Evolutionary conservation across 2,329 filamentous ascomycete genomes (phyloP).

Genomic region (Colletotrichum sp.): DNA sequence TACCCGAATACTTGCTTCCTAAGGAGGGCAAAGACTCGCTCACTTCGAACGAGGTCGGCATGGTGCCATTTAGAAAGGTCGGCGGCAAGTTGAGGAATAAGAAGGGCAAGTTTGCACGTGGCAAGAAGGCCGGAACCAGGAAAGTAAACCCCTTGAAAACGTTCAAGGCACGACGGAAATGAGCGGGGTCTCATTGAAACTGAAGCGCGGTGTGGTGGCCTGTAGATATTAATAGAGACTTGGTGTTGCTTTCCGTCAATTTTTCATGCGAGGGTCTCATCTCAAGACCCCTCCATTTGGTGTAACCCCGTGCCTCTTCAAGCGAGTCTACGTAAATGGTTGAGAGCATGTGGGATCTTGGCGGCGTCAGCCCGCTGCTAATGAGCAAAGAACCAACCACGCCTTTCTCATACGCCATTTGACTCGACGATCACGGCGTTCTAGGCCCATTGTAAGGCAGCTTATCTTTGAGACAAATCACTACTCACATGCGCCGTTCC

Average conservation of each 20-base stretch:
- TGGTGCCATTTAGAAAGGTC: constrained; percentile 70
- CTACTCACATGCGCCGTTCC: not conserved
- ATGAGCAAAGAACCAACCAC: not conserved
- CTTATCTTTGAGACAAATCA: not conserved
- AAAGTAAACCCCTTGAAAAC: constrained; percentile 88
- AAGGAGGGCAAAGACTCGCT: constrained; percentile 68
- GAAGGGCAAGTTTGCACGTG: constrained; percentile 40
- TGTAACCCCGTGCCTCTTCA: not conserved
- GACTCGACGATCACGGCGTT: not conserved
- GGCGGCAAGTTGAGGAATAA: constrained; percentile 57
- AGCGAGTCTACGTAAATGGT: not conserved
- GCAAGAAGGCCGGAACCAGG: constrained; percentile 59
- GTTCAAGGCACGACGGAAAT: constrained; percentile 72
- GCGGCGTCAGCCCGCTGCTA: not conserved
- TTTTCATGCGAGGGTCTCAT: not conserved
- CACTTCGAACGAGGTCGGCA: constrained; percentile 72
- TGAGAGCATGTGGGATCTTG: not conserved
- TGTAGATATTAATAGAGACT: not conserved
- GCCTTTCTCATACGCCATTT: not conserved
- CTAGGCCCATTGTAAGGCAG: not conserved
- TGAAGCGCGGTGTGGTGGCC: not conserved
- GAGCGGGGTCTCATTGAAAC: constrained; percentile 21
- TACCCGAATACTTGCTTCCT: constrained; percentile 92
- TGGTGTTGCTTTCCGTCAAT: not conserved
- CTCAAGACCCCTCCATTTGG: not conserved